phyloP scores from a whole-genome alignment of 176 grass and related monocot genomes.

The Coix lacrymajobi region DNA sequence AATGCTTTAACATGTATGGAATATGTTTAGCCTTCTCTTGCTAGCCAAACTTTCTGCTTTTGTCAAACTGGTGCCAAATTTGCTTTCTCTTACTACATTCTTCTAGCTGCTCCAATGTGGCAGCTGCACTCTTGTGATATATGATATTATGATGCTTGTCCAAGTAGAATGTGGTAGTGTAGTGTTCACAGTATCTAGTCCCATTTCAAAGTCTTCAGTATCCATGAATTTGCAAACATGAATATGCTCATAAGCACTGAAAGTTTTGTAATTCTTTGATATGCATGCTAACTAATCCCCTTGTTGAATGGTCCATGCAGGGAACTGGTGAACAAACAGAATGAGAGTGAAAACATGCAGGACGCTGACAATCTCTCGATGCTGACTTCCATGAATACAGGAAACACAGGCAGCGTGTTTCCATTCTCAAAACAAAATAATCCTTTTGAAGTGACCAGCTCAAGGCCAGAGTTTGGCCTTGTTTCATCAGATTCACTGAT shows the following conservation, averaged over 20 bases:
- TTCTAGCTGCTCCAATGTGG: neutral
- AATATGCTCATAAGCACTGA: neutral
- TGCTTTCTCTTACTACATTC: neutral
- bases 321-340: conserved; percentile 41
- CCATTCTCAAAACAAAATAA: conserved; percentile 71
- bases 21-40: neutral
- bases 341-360: conserved; percentile 39
- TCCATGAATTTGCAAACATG: neutral
- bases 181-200: neutral
- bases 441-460: conserved; percentile 47
- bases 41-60: neutral
- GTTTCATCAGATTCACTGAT: conserved; percentile 51
- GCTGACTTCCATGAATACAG: conserved; percentile 44
- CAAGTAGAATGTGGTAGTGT: neutral
- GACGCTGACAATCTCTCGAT: conserved; percentile 50
- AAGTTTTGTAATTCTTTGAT: neutral
- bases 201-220: neutral
- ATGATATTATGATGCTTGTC: neutral
- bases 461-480: conserved; percentile 46
- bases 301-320: conserved; percentile 26
- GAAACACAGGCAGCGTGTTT: conserved; percentile 27
- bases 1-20: neutral
- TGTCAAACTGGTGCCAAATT: neutral
- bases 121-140: neutral
- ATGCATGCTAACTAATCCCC: neutral